A percentile compares a stretch with the other conserved stretches of the same genome.
These are phyloP conservation scores for Talaromyces rugulosus DNA, from an alignment of 2,329 filamentous ascomycete genomes.

Conservation along the genomic window DNA sequence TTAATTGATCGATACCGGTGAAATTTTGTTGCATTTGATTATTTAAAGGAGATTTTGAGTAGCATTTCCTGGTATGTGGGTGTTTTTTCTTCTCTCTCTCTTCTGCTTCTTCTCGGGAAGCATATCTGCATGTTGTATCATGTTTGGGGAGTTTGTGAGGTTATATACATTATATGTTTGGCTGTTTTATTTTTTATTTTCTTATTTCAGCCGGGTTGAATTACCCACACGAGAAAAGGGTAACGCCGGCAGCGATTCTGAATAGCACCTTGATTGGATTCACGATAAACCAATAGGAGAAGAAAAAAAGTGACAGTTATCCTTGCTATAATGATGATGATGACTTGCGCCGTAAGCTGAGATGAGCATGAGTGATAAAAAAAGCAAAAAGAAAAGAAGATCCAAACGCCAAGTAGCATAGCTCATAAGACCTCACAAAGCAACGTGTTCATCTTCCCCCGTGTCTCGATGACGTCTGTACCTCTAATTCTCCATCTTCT, in stretches of 20 bases:
- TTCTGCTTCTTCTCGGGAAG: background rate
- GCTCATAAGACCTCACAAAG: background rate
- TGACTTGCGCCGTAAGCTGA: background rate
- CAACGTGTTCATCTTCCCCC: background rate
- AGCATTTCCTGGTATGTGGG: background rate
- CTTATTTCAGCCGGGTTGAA: background rate
- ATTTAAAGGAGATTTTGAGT: background rate
- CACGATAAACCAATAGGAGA: background rate
- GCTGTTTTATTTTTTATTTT: background rate
- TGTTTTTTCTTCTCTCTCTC: background rate
- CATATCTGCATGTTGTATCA: background rate
- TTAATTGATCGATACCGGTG: background rate
- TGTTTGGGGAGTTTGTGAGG: background rate
- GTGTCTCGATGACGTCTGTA: background rate
- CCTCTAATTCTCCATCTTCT: background rate
- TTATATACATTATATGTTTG: background rate
- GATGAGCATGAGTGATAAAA: background rate
- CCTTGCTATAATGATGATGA: background rate
- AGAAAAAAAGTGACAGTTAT: background rate
- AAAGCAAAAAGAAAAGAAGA: background rate
- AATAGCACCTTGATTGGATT: background rate
- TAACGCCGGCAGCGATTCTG: too few species aligned
- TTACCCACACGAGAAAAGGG: background rate
- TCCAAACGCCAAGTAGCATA: slow-evolving; percentile 1
- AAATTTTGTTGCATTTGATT: background rate